Evolutionary conservation across 148 eudicot species (phyloP).

Genomic region (Silene latifolia): DNA sequence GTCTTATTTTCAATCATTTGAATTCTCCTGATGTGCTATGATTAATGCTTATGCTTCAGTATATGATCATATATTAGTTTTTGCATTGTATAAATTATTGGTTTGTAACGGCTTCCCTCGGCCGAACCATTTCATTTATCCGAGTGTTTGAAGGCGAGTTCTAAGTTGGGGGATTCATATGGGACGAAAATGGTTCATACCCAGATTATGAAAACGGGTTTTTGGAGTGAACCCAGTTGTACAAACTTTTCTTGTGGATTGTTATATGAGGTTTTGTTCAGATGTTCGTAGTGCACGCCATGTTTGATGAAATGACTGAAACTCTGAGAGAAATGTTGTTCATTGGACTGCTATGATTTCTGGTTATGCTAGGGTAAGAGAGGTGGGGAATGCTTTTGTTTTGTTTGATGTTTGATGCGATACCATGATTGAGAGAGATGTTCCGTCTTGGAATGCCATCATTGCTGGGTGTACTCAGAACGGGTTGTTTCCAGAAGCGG

Average conservation of each 20-base stretch:
- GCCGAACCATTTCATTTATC: slow-evolving; percentile 59
- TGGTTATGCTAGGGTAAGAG: slow-evolving; percentile 58
- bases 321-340: slow-evolving; percentile 55
- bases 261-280: slow-evolving; percentile 43
- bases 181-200: slow-evolving; percentile 60
- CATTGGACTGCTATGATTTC: slow-evolving; percentile 76
- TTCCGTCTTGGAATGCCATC: slow-evolving; percentile 71
- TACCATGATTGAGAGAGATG: slow-evolving; percentile 61
- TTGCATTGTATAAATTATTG: slow-evolving; percentile 43
- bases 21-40: slow-evolving; percentile 59
- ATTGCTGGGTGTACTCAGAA: slow-evolving; percentile 71
- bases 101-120: slow-evolving; percentile 26
- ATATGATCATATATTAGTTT: slow-evolving; percentile 29
- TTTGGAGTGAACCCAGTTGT: slow-evolving; percentile 64
- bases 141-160: slow-evolving; percentile 48
- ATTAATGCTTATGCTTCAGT: slow-evolving; percentile 52
- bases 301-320: slow-evolving; percentile 64
- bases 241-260: slow-evolving; percentile 57
- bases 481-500: slow-evolving; percentile 66
- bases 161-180: slow-evolving; percentile 30
- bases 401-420: slow-evolving; percentile 50
- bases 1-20: slow-evolving; percentile 38
- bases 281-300: slow-evolving; percentile 41
- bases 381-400: slow-evolving; percentile 55
- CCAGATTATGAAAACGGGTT: slow-evolving; percentile 63